These are phyloP conservation scores for Auriculariales sp. DNA, from an alignment of 768 basidiomycete genomes.

Conservation along the genomic window DNA sequence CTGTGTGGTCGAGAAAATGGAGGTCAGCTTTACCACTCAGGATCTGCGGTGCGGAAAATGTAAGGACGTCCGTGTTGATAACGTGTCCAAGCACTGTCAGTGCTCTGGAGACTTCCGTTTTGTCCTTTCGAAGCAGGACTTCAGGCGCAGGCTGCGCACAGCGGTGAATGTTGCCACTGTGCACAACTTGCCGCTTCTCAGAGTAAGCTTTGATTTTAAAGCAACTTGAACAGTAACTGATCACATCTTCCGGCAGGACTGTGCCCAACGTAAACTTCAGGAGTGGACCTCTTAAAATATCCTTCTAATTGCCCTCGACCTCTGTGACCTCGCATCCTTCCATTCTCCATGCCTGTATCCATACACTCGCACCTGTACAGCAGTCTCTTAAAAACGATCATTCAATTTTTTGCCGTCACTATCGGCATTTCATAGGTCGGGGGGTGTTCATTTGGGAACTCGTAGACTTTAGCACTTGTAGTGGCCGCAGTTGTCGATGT, in stretches of 20 bases:
- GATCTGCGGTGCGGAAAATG: constrained; percentile 84
- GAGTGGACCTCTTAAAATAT: too few species aligned
- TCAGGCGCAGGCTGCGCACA: constrained; percentile 57
- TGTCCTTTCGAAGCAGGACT: constrained; percentile 58
- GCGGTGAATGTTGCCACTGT: constrained; percentile 72
- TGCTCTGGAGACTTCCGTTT: constrained; percentile 80
- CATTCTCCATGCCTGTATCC: too few species aligned
- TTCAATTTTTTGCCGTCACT: too few species aligned
- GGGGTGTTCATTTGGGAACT: too few species aligned
- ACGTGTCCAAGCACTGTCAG: constrained; percentile 67
- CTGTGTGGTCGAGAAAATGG: constrained; percentile 52
- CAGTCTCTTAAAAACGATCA: too few species aligned
- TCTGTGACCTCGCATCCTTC: too few species aligned
- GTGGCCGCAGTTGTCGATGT: too few species aligned
- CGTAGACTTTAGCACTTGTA: too few species aligned
- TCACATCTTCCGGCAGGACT: background rate
- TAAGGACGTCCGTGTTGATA: constrained; percentile 81
- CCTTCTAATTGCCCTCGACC: too few species aligned
- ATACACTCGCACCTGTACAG: too few species aligned
- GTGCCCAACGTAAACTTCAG: background rate
- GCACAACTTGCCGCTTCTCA: constrained; percentile 52
- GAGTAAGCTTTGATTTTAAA: constrained; percentile 27
- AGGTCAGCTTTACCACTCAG: constrained; percentile 71
- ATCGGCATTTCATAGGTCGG: too few species aligned
- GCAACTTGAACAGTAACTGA: background rate